A percentile compares a stretch with the other conserved stretches of the same genome.
phyloP scores from a whole-genome alignment of 331 rosid genomes.

The Malus hybrid region DNA sequence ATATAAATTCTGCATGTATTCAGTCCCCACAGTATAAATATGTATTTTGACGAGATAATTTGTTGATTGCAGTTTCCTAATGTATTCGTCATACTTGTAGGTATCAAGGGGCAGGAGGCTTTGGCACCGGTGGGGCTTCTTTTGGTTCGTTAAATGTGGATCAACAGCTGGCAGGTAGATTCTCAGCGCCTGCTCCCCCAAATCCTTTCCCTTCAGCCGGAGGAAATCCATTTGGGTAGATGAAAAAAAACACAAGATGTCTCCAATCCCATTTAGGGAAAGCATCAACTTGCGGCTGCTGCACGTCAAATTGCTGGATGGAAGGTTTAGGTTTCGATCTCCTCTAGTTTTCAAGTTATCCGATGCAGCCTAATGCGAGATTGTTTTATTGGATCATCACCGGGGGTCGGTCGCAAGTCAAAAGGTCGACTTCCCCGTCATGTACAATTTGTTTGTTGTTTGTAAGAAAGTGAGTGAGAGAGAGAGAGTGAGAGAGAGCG shows the following conservation, averaged over 20 bases:
- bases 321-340: background rate
- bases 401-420: constrained; percentile 17
- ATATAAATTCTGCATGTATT: background rate
- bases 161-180: constrained; percentile 48
- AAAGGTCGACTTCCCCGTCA: constrained; percentile 20
- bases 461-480: background rate
- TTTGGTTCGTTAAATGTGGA: constrained; percentile 46
- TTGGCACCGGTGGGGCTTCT: constrained; percentile 34
- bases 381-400: constrained; percentile 16
- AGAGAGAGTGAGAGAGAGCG: constrained; percentile 16
- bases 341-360: constrained; percentile 10
- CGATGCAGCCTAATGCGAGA: constrained; percentile 21
- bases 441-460: constrained; percentile 46
- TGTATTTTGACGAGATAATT: background rate
- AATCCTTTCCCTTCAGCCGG: constrained; percentile 43
- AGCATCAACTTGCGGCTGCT: constrained; percentile 41
- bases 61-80: background rate
- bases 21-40: background rate
- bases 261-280: constrained; percentile 13
- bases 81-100: constrained; percentile 20
- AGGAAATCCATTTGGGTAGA: constrained; percentile 85
- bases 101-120: constrained; percentile 40
- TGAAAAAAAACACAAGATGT: constrained; percentile 8
- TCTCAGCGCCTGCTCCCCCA: constrained; percentile 44
- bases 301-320: constrained; percentile 8